Base-by-base conservation (phyloP, 495 filamentous ascomycete species). In the Penicillium manginii region DNA sequence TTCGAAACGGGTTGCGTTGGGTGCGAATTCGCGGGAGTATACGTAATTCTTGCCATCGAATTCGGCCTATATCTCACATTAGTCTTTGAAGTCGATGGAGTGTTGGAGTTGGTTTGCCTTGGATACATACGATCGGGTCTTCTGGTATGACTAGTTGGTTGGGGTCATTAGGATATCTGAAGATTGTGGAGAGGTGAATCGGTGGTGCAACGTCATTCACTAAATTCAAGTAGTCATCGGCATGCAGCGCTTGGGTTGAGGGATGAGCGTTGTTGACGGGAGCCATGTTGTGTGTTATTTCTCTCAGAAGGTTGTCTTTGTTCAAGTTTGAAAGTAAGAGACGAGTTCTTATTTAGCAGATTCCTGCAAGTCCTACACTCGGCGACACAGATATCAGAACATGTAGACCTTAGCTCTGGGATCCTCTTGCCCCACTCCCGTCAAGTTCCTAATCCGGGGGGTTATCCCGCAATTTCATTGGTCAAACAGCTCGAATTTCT, bases 151-250 rank as follows among this genome's bases (percentile, higher is more conserved):
- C 54, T 19, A 93, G 79, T 3, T 83, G 59, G 12, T 86, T 77
- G 2, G 89, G 90, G 68, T 91, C 77, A 14, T 72, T 62, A 33
- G 81, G 74, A 68, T 94, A 96, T 62, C 90, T 84, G 76, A 88
- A 96, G 18, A 84, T 96, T 4, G 92, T 93, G 18, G 90, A 91
- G 55, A 92, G 81, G 70, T 94, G 92, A 64, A 96, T 81, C 3
- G 91, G 80, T 23, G 92, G 91, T 23, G 91, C 88, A 40, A 96
- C 88, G 63, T 91, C 89, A 46, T 80, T 78, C 64, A 82, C 82
- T 53, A 72, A 68, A 73, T 88, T 87, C 59, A 92, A 78, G 62
- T 73, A 72, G 73, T 96, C 90, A 62, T 93, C 92, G 39, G 87
- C 90, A 70, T 96, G 92, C 58, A 96, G 55, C 15, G 67, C 67